phyloP scores from a whole-genome alignment of 2,329 filamentous ascomycete species.

The Sporothrix inflata region DNA sequence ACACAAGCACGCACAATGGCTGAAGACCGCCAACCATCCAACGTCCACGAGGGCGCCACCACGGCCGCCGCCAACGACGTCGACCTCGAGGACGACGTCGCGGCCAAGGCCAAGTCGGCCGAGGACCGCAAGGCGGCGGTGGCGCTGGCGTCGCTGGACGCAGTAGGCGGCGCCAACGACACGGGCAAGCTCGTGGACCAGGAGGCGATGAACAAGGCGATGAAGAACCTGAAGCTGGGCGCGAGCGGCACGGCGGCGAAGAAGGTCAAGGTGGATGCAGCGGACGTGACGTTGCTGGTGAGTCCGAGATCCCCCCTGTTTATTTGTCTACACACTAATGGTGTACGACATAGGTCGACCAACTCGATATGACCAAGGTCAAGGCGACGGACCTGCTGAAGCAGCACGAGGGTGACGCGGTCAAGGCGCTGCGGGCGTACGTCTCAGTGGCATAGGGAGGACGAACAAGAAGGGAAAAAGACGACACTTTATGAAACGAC shows the following conservation, averaged over 20 bases:
- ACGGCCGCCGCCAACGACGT: constrained; percentile 59
- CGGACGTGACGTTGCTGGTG: constrained; percentile 71
- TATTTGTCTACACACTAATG: not conserved
- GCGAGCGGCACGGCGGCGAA: constrained; percentile 48
- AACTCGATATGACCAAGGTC: constrained; percentile 70
- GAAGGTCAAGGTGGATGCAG: constrained; percentile 73
- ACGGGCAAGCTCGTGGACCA: constrained; percentile 65
- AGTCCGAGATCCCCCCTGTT: constrained; percentile 38
- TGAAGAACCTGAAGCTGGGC: constrained; percentile 61
- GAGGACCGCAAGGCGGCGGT: constrained; percentile 78
- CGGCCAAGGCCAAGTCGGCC: constrained; percentile 61
- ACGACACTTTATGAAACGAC: not conserved
- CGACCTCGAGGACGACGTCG: constrained; percentile 61
- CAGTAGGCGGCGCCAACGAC: constrained; percentile 47
- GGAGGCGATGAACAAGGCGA: constrained; percentile 71
- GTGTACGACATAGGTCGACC: constrained; percentile 61
- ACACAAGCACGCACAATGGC: constrained; percentile 54
- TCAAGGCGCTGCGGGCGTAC: constrained; percentile 68
- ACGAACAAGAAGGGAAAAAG: not conserved
- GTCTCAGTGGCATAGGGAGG: constrained; percentile 35
- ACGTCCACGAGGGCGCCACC: constrained; percentile 62
- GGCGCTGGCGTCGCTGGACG: constrained; percentile 71
- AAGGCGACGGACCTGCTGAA: constrained; percentile 77
- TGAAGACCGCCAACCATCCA: constrained; percentile 58
- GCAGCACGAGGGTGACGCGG: constrained; percentile 69